These are phyloP conservation scores for Cytospora schulzeri DNA, from an alignment of 2,329 filamentous ascomycete genomes.

Conservation along the genomic window DNA sequence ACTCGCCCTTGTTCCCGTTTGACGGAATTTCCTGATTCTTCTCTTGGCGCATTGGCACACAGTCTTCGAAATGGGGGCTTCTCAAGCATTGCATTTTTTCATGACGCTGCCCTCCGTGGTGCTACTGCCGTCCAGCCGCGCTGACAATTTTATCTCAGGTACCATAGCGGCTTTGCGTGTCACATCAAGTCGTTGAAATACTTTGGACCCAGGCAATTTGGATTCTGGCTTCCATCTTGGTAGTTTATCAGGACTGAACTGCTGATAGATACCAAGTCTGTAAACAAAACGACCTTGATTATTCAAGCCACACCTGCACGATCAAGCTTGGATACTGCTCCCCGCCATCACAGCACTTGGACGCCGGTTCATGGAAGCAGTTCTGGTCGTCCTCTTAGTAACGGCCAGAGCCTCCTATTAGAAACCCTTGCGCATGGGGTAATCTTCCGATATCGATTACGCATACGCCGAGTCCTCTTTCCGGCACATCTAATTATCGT, in stretches of 20 bases:
- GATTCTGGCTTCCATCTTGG: constrained; percentile 13
- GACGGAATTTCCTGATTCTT: neutral
- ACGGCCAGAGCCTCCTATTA: neutral
- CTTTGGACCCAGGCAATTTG: constrained; percentile 14
- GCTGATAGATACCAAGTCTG: no score
- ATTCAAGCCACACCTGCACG: no score
- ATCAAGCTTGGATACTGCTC: neutral
- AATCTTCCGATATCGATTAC: neutral
- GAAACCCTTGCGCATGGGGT: neutral
- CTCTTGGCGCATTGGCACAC: neutral
- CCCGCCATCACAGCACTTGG: neutral
- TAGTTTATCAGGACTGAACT: no score
- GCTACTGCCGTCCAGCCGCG: constrained; percentile 13
- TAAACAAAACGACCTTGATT: no score
- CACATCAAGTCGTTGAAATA: constrained; percentile 25
- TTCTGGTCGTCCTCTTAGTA: neutral
- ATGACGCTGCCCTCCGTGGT: neutral
- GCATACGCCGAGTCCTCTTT: neutral
- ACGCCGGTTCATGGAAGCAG: constrained; percentile 19
- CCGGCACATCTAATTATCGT: neutral
- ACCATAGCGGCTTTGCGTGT: constrained; percentile 11
- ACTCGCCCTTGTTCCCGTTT: constrained; percentile 21
- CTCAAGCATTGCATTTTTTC: constrained; percentile 9
- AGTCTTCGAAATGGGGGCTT: neutral
- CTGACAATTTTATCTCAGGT: constrained; percentile 19